These are phyloP conservation scores for Phaffia australis DNA, from an alignment of 768 basidiomycete species.

Conservation along the genomic window DNA sequence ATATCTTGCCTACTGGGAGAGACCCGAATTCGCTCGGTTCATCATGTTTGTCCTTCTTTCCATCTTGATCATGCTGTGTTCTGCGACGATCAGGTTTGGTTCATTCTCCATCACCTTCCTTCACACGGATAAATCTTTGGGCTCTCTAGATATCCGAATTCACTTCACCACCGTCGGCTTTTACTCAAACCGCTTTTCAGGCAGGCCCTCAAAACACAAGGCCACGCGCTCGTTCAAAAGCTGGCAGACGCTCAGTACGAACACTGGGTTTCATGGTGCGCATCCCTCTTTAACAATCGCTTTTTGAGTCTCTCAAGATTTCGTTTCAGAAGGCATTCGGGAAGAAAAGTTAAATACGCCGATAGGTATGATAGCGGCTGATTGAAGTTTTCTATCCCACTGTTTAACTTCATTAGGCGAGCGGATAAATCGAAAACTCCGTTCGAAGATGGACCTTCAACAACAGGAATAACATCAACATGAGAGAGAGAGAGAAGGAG, in stretches of 20 bases:
- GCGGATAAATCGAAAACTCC: conserved; percentile 1
- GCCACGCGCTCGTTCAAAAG: conserved; percentile 11
- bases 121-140: not conserved
- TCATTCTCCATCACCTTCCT: not conserved
- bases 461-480: too few species aligned
- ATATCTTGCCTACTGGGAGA: conserved; percentile 25
- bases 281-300: not conserved
- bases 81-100: not conserved
- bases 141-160: conserved; percentile 19
- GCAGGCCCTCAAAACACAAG: conserved; percentile 8
- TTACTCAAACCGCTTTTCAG: conserved; percentile 19
- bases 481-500: too few species aligned
- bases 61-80: not conserved
- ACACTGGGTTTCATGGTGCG: conserved; percentile 24
- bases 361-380: not conserved
- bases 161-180: conserved; percentile 22
- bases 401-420: not conserved
- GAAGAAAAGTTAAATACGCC: too few species aligned
- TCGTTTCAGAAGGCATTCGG: too few species aligned
- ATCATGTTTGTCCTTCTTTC: conserved; percentile 17
- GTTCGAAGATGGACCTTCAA: not conserved
- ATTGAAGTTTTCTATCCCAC: too few species aligned
- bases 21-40: conserved; percentile 15
- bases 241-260: conserved; percentile 17
- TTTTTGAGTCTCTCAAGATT: not conserved